Conservation (phyloP, 306 rosid genomes). For the Trifolium dubium region DNA sequence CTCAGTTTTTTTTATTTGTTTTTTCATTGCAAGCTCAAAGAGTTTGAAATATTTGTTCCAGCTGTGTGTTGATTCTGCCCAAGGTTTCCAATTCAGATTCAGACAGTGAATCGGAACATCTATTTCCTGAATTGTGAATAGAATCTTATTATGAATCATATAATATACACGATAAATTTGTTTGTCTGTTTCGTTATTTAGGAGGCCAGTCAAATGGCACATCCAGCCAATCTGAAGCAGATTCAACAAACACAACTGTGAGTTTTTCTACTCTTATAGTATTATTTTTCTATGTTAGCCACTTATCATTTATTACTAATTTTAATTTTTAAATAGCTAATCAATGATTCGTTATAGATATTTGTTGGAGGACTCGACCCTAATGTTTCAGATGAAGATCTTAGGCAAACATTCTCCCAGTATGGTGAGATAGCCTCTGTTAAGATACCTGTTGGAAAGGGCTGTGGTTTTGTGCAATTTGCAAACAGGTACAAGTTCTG, state of each 20-base stretch:
- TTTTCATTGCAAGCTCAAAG: conserved; percentile 4
- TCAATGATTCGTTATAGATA: conserved; percentile 56
- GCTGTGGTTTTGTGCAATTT: conserved; percentile 97
- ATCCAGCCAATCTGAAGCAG: conserved; percentile 74
- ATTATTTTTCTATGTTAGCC: conserved; percentile 14
- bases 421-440: conserved; percentile 92
- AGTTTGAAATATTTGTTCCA: conserved; percentile 35
- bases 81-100: not conserved
- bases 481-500: conserved; percentile 67
- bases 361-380: conserved; percentile 99
- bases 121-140: not conserved
- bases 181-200: conserved; percentile 40
- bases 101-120: not conserved
- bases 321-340: conserved; percentile 41
- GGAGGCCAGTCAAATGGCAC: conserved; percentile 86
- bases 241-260: conserved; percentile 93
- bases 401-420: conserved; percentile 85
- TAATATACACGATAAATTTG: not conserved
- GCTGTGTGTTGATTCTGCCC: conserved; percentile 6
- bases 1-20: not conserved
- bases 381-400: conserved; percentile 89
- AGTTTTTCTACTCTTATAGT: conserved; percentile 43
- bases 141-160: conserved; percentile 3
- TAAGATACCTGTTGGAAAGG: conserved; percentile 96
- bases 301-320: conserved; percentile 12